Percentiles rank a stretch among this genome's conserved stretches.
Evolutionary conservation across 2,329 filamentous ascomycete genomes (phyloP).

Genomic region (Ceratocystis diversiconidia): DNA sequence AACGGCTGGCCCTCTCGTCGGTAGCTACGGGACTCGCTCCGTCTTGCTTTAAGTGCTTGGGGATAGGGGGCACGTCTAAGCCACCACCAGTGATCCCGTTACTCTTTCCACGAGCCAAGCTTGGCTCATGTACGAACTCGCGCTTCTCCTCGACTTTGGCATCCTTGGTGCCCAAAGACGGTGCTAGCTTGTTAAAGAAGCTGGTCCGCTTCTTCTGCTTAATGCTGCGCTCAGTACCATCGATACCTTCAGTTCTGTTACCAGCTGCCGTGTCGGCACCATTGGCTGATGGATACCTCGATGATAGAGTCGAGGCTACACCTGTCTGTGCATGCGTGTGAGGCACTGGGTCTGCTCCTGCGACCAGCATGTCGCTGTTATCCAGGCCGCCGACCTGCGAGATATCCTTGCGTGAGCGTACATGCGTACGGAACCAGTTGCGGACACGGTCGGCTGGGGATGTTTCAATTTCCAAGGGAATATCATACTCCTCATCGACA

Average conservation of each 20-base stretch:
- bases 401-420: slow-evolving; percentile 12
- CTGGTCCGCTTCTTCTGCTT: slow-evolving; percentile 13
- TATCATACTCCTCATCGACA: background rate
- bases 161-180: slow-evolving; percentile 2
- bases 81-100: background rate
- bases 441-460: slow-evolving; percentile 14
- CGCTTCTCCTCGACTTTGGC: slow-evolving; percentile 11
- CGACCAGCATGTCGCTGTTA: slow-evolving; percentile 14
- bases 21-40: background rate
- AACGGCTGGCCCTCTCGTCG: slow-evolving; percentile 12
- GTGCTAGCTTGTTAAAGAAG: slow-evolving; percentile 10
- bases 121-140: slow-evolving; percentile 12
- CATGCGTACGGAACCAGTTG: slow-evolving; percentile 12
- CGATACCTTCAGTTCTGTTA: background rate
- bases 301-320: background rate
- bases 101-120: background rate
- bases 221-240: background rate
- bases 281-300: background rate
- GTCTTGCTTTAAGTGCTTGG: background rate
- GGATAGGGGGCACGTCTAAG: background rate
- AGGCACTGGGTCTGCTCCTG: background rate
- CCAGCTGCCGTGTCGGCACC: background rate
- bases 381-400: slow-evolving; percentile 12
- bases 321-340: background rate
- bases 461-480: slow-evolving; percentile 8